Evolutionary conservation across 345 rosid species (phyloP), one percentile per base, ranked within the genome.

Genomic region (Euphorbia peplus): DNA sequence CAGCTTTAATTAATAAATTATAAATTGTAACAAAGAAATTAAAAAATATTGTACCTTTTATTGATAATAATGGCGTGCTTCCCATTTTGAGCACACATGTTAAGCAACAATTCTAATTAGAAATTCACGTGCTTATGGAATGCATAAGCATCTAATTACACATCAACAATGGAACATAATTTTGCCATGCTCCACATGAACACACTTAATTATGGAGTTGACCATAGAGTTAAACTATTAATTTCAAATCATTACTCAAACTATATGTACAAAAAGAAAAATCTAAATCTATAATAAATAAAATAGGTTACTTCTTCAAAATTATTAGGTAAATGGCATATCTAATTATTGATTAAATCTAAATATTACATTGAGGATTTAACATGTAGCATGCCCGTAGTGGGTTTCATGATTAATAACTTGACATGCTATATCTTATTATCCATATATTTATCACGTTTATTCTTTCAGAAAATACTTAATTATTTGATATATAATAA

Each of bases 201-300:
- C 39, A 28, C 21, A 14, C 18, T 54, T 56, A 56, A 56, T 56
- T 56, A n/a, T 26, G 35, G 35, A 25, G 60, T 56, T 56, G 60
- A 56, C 60, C 26, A 13, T 47, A 13, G n/a, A 47, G 5, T 47
- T 47, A 14, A 13, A 14, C 12, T 44, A 4, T 44, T 47, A 13
- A 13, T 13, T 12, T 18, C 4, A 3, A 47, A 13, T 14, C 16
- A 0, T 47, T 9, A 47, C 1, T 47, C 51, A 47, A 47, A 14
- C 51, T 19, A 39, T 39, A 1, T 39, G 1, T 39, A 39, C 11
- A 35, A 3, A 8, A 35, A 35, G 39, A 35, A 8, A 35, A 35
- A 35, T 35, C 8, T 35, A n/a, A n/a, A n/a, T n/a, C n/a, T n/a
- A n/a, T n/a, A n/a, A n/a, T n/a, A n/a, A n/a, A n/a, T n/a, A n/a